Conservation (phyloP, 2,329 filamentous ascomycete species). For the Endoconidiophora polonica region DNA sequence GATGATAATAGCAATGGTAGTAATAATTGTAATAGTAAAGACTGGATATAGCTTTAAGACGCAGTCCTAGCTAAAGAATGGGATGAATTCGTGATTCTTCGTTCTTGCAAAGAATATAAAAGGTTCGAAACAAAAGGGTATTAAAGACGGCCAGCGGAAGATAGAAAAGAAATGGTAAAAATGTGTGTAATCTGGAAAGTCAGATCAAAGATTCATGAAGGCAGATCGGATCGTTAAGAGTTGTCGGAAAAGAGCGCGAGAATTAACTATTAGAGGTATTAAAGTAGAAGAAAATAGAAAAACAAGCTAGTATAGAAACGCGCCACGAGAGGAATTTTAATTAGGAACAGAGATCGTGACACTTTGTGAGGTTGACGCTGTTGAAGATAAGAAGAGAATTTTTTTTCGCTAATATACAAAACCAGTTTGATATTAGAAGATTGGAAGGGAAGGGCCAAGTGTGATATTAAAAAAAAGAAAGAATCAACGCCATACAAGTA, state of each 20-base stretch:
- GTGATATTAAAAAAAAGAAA: too few species aligned
- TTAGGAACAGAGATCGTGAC: background rate
- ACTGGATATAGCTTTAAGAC: background rate
- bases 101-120: too few species aligned
- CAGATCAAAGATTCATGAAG: constrained; percentile 14
- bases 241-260: background rate
- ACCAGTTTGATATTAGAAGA: too few species aligned
- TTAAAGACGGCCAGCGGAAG: constrained; percentile 6
- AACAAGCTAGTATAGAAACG: background rate
- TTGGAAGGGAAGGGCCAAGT: too few species aligned
- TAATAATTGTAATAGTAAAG: constrained; percentile 17
- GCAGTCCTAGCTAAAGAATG: background rate
- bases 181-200: constrained; percentile 4
- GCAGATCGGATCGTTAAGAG: constrained; percentile 6
- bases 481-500: too few species aligned
- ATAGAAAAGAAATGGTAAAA: background rate
- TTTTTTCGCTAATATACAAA: constrained; percentile 15
- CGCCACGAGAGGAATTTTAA: too few species aligned
- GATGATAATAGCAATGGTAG: background rate
- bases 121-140: background rate
- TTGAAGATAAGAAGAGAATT: constrained; percentile 6
- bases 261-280: background rate
- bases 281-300: constrained; percentile 1
- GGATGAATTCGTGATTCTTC: background rate
- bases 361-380: constrained; percentile 29